Evolutionary conservation across 2,329 filamentous ascomycete genomes (phyloP).

Genomic region (Orbilia brochopaga): DNA sequence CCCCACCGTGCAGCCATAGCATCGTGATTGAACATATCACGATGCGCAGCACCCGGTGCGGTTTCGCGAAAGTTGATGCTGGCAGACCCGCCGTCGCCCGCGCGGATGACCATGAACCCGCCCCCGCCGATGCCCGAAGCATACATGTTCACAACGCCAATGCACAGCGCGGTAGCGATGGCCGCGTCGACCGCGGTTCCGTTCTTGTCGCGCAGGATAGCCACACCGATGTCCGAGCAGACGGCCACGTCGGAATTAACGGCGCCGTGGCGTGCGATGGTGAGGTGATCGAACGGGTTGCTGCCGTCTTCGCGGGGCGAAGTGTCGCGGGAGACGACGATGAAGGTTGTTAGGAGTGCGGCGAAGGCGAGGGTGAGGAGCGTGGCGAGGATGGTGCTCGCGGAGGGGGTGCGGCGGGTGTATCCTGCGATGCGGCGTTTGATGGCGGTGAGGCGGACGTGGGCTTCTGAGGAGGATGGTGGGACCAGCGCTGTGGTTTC

Average conservation of each 20-base stretch:
- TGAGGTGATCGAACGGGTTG: conserved; percentile 31
- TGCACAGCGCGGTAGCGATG: conserved; percentile 54
- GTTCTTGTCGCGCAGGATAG: conserved; percentile 51
- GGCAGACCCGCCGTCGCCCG: conserved; percentile 50
- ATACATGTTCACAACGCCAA: conserved; percentile 54
- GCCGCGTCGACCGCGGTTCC: conserved; percentile 54
- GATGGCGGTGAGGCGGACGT: not conserved
- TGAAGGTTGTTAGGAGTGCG: conserved; percentile 7
- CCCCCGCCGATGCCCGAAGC: conserved; percentile 54
- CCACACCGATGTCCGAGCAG: conserved; percentile 54
- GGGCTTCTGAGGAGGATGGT: not conserved
- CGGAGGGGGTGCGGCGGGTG: not conserved
- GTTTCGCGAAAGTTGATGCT: conserved; percentile 54
- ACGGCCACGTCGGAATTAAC: conserved; percentile 53
- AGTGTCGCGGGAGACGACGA: conserved; percentile 2
- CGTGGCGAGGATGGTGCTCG: conserved; percentile 1
- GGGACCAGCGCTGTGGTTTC: conserved; percentile 21
- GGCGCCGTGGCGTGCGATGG: conserved; percentile 51
- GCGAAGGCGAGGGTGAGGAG: conserved; percentile 15
- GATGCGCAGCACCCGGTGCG: conserved; percentile 51
- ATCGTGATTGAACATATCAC: conserved; percentile 53
- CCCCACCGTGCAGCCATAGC: conserved; percentile 51
- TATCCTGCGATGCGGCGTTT: conserved; percentile 13
- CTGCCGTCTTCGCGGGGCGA: conserved; percentile 1
- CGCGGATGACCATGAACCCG: conserved; percentile 54